These are phyloP conservation scores for Dryadomyces quercus-mongolicae DNA, from an alignment of 2,329 filamentous ascomycete genomes.

Conservation along the genomic window DNA sequence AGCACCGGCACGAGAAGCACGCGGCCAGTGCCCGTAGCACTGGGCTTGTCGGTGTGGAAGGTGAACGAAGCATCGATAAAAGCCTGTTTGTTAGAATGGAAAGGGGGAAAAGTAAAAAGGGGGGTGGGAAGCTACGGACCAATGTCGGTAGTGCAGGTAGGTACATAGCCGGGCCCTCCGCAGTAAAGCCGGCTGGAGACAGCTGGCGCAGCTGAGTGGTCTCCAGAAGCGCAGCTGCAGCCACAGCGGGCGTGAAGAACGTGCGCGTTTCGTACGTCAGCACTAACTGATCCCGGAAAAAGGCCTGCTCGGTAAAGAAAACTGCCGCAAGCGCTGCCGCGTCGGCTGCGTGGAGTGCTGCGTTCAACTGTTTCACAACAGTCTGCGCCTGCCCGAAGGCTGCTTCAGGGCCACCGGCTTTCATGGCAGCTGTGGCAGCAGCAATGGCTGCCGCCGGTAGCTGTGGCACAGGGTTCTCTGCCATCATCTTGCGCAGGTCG, in stretches of 20 bases:
- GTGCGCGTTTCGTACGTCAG: conserved; percentile 1
- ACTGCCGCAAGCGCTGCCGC: neutral
- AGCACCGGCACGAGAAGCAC: neutral
- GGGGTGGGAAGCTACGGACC: neutral
- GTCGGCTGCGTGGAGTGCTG: neutral
- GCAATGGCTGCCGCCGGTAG: neutral
- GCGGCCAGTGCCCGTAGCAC: neutral
- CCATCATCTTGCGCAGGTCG: conserved; percentile 1
- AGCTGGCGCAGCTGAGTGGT: neutral
- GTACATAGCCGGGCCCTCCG: neutral
- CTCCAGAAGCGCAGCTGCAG: neutral
- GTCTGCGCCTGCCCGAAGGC: neutral
- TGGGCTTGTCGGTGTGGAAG: neutral
- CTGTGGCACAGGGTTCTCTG: neutral
- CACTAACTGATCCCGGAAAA: conserved; percentile 1
- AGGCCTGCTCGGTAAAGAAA: conserved; percentile 1
- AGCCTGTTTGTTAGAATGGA: neutral
- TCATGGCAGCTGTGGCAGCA: neutral
- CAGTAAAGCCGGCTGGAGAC: neutral
- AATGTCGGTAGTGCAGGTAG: neutral
- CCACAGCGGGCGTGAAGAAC: neutral
- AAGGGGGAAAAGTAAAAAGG: neutral
- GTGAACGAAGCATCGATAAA: conserved; percentile 1
- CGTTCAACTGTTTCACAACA: neutral
- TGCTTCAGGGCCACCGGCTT: neutral